Percentiles rank a stretch among this genome's conserved stretches.
Conservation (phyloP, 2,329 filamentous ascomycete genomes). For the Elsinoe arachidis region DNA sequence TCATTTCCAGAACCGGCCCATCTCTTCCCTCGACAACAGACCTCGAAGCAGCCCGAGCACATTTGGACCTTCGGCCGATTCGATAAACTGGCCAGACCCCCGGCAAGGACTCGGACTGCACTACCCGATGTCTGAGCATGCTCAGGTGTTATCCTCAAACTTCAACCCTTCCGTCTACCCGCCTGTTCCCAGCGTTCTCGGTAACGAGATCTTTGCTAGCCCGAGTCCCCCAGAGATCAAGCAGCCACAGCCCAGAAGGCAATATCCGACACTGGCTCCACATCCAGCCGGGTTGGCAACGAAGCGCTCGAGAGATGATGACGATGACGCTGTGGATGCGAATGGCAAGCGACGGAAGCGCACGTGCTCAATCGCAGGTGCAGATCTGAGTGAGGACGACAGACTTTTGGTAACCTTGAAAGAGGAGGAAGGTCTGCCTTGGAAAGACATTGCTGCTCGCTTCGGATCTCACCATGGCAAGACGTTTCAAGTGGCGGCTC, state of each 20-base stretch:
- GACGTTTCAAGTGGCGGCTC: constrained; percentile 41
- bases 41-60: constrained; percentile 38
- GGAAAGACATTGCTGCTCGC: constrained; percentile 46
- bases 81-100: constrained; percentile 30
- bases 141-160: constrained; percentile 19
- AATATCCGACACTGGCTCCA: constrained; percentile 38
- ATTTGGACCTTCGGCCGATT: constrained; percentile 32
- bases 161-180: constrained; percentile 28
- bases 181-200: constrained; percentile 15
- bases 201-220: constrained; percentile 18
- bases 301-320: constrained; percentile 35
- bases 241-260: constrained; percentile 32
- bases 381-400: constrained; percentile 44
- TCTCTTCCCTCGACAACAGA: constrained; percentile 19
- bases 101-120: constrained; percentile 34
- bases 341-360: constrained; percentile 34
- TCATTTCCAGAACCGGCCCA: constrained; percentile 9
- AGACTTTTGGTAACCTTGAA: constrained; percentile 42
- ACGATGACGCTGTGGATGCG: constrained; percentile 23
- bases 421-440: constrained; percentile 44
- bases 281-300: constrained; percentile 30
- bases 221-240: constrained; percentile 19
- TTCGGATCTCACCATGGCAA: constrained; percentile 43
- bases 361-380: constrained; percentile 28
- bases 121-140: constrained; percentile 24